Percentiles rank a stretch among this genome's conserved stretches.
phyloP scores from a whole-genome alignment of 371 early-diverging fungal species.

The Catenaria anguillulae region DNA sequence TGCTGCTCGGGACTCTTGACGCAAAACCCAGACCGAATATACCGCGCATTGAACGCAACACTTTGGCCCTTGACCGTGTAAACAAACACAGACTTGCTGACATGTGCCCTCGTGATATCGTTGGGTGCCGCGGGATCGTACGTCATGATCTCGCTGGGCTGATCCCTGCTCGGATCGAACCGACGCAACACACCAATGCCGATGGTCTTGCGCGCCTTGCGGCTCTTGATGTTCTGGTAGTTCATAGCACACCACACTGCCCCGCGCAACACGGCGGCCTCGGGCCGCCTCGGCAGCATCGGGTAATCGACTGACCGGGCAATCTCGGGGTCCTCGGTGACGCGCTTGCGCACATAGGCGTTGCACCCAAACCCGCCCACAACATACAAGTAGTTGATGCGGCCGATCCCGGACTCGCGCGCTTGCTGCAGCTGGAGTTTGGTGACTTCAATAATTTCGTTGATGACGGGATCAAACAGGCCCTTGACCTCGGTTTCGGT shows the following conservation, averaged over 20 bases:
- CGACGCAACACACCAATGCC: neutral
- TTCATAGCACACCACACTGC: constrained; percentile 3
- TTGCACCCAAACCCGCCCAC: constrained; percentile 8
- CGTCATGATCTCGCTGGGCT: neutral
- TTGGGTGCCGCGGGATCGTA: neutral
- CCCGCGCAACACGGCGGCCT: constrained; percentile 4
- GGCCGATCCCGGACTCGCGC: neutral
- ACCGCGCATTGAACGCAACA: neutral
- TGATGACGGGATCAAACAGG: constrained; percentile 3
- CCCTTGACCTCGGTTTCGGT: neutral
- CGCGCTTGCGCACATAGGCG: neutral
- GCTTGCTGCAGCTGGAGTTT: neutral
- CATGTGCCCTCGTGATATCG: neutral
- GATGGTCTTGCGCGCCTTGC: neutral
- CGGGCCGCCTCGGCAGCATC: neutral
- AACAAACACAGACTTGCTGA: neutral
- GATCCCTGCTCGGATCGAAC: neutral
- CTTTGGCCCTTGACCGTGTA: neutral
- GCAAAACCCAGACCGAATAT: neutral
- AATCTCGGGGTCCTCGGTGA: neutral
- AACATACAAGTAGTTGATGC: constrained; percentile 1
- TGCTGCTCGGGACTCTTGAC: neutral
- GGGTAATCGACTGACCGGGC: neutral
- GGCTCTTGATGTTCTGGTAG: constrained; percentile 4
- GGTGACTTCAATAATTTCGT: neutral